These are phyloP conservation scores for Pythium aristosporum DNA, from an alignment of 352 stramenopile species.

Conservation along the genomic window DNA sequence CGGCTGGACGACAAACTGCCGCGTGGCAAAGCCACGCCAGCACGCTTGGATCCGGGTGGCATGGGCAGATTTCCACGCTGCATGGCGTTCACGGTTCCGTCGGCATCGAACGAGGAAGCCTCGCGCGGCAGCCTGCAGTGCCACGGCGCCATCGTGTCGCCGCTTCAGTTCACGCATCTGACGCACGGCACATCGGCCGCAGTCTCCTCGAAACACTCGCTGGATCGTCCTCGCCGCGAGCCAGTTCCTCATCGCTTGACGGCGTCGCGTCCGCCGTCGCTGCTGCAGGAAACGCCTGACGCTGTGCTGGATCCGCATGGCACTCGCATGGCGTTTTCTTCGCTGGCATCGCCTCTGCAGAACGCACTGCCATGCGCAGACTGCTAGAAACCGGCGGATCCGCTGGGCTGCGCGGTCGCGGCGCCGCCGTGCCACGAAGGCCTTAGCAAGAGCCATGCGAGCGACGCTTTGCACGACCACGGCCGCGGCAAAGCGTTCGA, in stretches of 20 bases:
- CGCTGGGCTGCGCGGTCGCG: slow-evolving; percentile 29
- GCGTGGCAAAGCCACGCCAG: slow-evolving; percentile 32
- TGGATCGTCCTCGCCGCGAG: slow-evolving; percentile 44
- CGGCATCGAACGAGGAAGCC: slow-evolving; percentile 23
- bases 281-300: slow-evolving; percentile 32
- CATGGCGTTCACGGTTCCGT: slow-evolving; percentile 17
- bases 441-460: slow-evolving; percentile 27
- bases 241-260: slow-evolving; percentile 31
- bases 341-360: slow-evolving; percentile 12
- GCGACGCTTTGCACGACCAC: slow-evolving; percentile 43
- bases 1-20: background rate
- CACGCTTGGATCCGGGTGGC: slow-evolving; percentile 25
- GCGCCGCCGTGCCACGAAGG: slow-evolving; percentile 10
- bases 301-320: slow-evolving; percentile 35
- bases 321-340: slow-evolving; percentile 19
- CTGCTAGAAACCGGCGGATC: slow-evolving; percentile 37
- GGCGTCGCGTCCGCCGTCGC: background rate
- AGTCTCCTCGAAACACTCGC: slow-evolving; percentile 36
- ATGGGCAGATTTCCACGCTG: background rate
- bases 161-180: background rate
- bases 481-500: slow-evolving; percentile 34
- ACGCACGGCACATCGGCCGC: slow-evolving; percentile 21
- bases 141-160: slow-evolving; percentile 12
- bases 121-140: slow-evolving; percentile 29
- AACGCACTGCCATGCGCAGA: slow-evolving; percentile 28